Base-by-base conservation (phyloP, 2,329 filamentous ascomycete species). In the Parafenestella ontariensis region DNA sequence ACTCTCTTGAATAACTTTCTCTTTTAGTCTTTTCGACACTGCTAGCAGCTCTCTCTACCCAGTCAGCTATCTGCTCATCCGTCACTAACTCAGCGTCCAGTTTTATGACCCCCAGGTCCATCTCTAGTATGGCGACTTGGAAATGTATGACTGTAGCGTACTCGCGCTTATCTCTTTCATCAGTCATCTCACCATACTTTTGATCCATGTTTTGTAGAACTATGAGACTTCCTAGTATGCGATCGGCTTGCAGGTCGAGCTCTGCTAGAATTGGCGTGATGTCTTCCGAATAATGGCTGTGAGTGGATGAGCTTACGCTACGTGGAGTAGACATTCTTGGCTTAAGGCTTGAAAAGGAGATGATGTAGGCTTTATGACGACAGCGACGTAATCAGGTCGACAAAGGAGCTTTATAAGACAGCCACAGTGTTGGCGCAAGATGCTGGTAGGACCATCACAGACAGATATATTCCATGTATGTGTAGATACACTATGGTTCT, bases 151-250 rank as follows among this genome's bases (percentile, higher is more conserved):
- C 11, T 9, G 48, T 40, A 6, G 52, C 37, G 9, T 46, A 52
- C 5, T 59, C 46, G 34, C 42, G 41, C 23, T 41, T 43, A 20
- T 46, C 9, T 3, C 9, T n/a, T 3, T 3, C 5, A 17, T 46
- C 23, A 6, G 37, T 17, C 2, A 40, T 37, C 1, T 20, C 34
- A 8, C 44, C 2, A 33, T 39, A 51, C 21, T 29, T 41, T 0
- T 42, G 11, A 13, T 49, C 36, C 31, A 53, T n/a, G 17, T 48
- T 43, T 33, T 43, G 34, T 18, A 59, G 18, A 15, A 59, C 37
- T 31, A 37, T 44, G 17, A 56, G 37, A 11, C 42, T 51, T 24
- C 44, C 47, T 4, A 53, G 26, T 15, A 56, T 21, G 5, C 43
- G 46, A 20, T 53, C 43, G 7, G 43, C 43, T 31, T 48, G 49